Percentiles rank a stretch among this genome's conserved stretches.
Conservation (phyloP, 805 yeast genomes). For the Saturnispora serradocipensis region DNA sequence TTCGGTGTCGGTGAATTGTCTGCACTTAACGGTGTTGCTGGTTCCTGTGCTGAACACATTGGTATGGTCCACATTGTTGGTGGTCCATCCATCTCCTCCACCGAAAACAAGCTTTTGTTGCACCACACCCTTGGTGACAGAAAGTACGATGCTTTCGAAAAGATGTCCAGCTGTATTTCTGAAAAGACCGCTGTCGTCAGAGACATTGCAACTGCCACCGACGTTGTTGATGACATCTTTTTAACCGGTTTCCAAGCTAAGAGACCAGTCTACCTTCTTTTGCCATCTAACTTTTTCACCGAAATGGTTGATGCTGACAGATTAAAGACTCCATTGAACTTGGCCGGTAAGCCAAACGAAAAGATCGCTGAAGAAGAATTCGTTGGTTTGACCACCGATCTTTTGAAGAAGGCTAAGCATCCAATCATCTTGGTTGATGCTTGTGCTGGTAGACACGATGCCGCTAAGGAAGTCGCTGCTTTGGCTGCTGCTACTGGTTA, state of each 20-base stretch:
- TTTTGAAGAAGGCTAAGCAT: slow-evolving; percentile 50
- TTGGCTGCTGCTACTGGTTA: slow-evolving; percentile 61
- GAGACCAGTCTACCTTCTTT: slow-evolving; percentile 75
- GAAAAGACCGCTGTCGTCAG: slow-evolving; percentile 56
- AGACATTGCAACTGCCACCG: slow-evolving; percentile 57
- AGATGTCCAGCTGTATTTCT: slow-evolving; percentile 69
- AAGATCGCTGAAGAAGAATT: slow-evolving; percentile 56
- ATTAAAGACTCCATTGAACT: slow-evolving; percentile 49
- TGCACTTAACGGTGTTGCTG: slow-evolving; percentile 81
- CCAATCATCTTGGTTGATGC: slow-evolving; percentile 81
- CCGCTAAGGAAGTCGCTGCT: slow-evolving; percentile 50
- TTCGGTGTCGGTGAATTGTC: slow-evolving; percentile 88
- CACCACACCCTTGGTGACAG: slow-evolving; percentile 84
- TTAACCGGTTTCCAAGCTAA: slow-evolving; percentile 61
- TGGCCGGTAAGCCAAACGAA: slow-evolving; percentile 49
- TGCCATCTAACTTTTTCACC: slow-evolving; percentile 77
- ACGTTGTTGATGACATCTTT: slow-evolving; percentile 64
- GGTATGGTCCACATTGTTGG: slow-evolving; percentile 81
- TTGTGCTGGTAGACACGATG: slow-evolving; percentile 73
- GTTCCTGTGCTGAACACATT: slow-evolving; percentile 84
- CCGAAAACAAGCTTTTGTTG: slow-evolving; percentile 59
- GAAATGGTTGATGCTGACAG: slow-evolving; percentile 47
- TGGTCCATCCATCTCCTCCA: slow-evolving; percentile 69
- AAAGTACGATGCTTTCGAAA: slow-evolving; percentile 67
- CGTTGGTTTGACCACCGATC: slow-evolving; percentile 38